Percentiles rank a stretch among this genome's conserved stretches.
Conservation (phyloP, 805 yeast genomes). For the Suhomyces xylopsoci region DNA sequence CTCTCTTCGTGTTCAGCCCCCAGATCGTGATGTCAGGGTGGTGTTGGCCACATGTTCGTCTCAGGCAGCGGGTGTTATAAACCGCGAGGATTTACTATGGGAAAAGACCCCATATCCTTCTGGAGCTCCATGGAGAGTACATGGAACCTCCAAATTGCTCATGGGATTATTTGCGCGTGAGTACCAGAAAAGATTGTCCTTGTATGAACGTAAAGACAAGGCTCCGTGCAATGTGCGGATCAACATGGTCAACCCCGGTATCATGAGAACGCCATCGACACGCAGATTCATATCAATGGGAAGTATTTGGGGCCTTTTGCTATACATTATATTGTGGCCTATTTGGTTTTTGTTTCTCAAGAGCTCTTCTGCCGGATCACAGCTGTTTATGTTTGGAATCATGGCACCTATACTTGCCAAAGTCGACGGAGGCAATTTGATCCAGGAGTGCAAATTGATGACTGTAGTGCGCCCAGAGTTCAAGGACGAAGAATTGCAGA, state of each 20-base stretch:
- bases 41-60: constrained; percentile 75
- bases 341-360: constrained; percentile 79
- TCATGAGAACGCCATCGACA: constrained; percentile 84
- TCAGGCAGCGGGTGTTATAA: constrained; percentile 69
- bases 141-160: constrained; percentile 79
- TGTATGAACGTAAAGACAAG: constrained; percentile 64
- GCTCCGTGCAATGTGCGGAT: constrained; percentile 68
- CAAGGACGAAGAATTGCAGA: constrained; percentile 58
- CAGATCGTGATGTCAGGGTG: constrained; percentile 90
- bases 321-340: constrained; percentile 71
- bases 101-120: constrained; percentile 54
- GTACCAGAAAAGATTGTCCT: constrained; percentile 62
- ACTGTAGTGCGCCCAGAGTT: constrained; percentile 61
- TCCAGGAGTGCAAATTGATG: constrained; percentile 67
- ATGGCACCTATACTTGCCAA: constrained; percentile 68
- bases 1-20: constrained; percentile 81
- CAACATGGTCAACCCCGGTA: constrained; percentile 84
- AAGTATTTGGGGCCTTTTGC: constrained; percentile 54
- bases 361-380: constrained; percentile 75
- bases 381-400: constrained; percentile 65
- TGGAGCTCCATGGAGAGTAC: constrained; percentile 66
- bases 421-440: constrained; percentile 61
- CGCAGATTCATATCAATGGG: constrained; percentile 79
- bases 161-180: constrained; percentile 75
- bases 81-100: constrained; percentile 64